These are phyloP conservation scores for Triticum urartu DNA, from an alignment of 176 grass and related monocot species.

Conservation along the genomic window DNA sequence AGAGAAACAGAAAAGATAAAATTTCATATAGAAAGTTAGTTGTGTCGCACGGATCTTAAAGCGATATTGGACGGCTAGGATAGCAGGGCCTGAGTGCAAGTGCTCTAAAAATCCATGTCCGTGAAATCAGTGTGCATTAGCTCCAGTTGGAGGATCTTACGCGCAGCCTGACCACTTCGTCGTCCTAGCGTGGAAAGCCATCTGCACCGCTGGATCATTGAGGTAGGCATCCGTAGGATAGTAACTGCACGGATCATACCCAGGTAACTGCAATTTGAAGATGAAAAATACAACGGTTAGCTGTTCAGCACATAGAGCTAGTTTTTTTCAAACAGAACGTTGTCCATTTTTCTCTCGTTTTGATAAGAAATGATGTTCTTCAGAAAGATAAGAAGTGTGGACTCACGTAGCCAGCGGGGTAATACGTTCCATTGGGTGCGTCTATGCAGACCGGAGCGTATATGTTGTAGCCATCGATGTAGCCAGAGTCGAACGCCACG, in stretches of 20 bases:
- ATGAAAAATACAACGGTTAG: not conserved
- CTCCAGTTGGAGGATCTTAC: not conserved
- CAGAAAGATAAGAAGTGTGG: not conserved
- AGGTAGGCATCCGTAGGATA: not conserved
- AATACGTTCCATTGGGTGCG: conserved; percentile 1
- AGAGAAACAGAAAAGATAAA: no score
- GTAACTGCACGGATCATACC: conserved; percentile 30
- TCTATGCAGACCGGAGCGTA: conserved; percentile 41
- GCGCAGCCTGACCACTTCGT: not conserved
- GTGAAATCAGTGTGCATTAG: not conserved
- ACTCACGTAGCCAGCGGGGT: conserved; percentile 29
- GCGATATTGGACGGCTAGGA: no score
- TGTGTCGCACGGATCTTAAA: no score
- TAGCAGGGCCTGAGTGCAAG: no score
- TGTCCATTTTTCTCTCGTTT: no score
- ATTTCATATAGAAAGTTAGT: no score
- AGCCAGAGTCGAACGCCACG: not conserved
- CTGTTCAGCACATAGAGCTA: not conserved
- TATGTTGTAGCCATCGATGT: conserved; percentile 28
- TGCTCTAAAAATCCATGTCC: no score
- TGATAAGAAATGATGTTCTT: not conserved
- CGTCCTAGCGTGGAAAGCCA: not conserved
- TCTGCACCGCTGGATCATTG: not conserved
- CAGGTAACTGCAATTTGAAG: conserved; percentile 15
- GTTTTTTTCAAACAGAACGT: no score